phyloP scores from a whole-genome alignment of 2,329 filamentous ascomycete species.

The Nothophaeocryptopus gaeumannii region DNA sequence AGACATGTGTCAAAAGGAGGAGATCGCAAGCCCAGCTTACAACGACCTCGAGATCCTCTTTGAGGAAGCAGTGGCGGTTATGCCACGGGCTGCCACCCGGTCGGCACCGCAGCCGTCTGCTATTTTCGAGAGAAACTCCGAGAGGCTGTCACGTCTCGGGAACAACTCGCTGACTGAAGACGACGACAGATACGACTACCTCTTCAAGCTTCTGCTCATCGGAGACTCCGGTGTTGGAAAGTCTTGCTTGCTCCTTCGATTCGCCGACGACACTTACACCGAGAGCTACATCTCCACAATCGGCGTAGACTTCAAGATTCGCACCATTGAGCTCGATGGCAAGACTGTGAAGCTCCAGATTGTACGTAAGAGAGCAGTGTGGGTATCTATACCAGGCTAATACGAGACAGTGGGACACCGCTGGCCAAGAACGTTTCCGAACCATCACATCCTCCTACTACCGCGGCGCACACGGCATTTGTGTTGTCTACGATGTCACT shows the following conservation, averaged over 20 bases:
- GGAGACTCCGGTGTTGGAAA: constrained; percentile 99
- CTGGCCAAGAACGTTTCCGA: constrained; percentile 98
- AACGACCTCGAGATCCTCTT: not conserved
- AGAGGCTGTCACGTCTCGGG: not conserved
- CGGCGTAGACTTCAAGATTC: constrained; percentile 99
- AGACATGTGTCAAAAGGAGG: too few relatives aligned
- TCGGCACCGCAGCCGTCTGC: not conserved
- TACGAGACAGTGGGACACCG: constrained; percentile 83
- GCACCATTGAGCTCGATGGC: constrained; percentile 97
- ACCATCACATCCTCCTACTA: constrained; percentile 99
- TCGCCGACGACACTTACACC: constrained; percentile 98
- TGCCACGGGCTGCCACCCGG: not conserved
- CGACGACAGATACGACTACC: constrained; percentile 89
- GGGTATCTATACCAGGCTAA: constrained; percentile 6
- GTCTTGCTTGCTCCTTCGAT: constrained; percentile 96
- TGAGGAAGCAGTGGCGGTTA: not conserved
- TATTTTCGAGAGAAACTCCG: not conserved
- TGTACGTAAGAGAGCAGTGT: constrained; percentile 55
- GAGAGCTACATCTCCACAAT: constrained; percentile 99
- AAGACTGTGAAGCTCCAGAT: constrained; percentile 99
- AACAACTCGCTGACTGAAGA: not conserved
- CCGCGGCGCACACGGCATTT: constrained; percentile 97
- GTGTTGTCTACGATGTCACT: constrained; percentile 99
- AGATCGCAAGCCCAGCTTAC: not conserved
- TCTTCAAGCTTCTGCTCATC: constrained; percentile 99